Percentiles rank a stretch among this genome's conserved stretches.
These are phyloP conservation scores for Saksenaea vasiformis DNA, from an alignment of 371 early-diverging fungal genomes.

Conservation along the genomic window DNA sequence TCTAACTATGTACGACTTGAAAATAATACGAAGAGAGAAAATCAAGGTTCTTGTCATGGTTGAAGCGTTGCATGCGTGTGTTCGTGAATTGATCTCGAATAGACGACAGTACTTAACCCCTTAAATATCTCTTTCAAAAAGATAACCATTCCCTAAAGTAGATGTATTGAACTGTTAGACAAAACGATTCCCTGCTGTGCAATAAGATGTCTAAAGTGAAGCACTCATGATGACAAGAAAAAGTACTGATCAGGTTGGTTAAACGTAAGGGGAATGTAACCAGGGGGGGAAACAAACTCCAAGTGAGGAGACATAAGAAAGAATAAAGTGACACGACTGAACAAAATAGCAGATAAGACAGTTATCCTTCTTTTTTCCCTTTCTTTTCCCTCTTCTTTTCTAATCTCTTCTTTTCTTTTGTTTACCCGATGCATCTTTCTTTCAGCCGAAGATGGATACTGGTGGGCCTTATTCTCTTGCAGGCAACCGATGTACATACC, in stretches of 20 bases:
- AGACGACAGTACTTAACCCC: not conserved
- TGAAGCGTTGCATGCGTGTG: not conserved
- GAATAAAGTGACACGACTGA: not conserved
- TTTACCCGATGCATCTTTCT: constrained; percentile 4
- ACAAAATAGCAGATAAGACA: not conserved
- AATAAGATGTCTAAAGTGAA: not conserved
- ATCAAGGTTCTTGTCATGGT: not conserved
- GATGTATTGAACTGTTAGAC: not conserved
- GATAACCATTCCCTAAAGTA: not conserved
- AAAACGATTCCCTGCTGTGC: not conserved
- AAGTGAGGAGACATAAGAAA: not conserved
- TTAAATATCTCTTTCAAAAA: too few relatives aligned
- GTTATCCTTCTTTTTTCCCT: not conserved
- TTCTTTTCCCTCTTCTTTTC: not conserved
- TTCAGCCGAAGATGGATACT: not conserved
- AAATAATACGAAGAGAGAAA: not conserved
- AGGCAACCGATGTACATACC: not conserved
- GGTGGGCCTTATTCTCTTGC: not conserved
- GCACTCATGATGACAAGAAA: not conserved
- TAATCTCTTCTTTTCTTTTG: not conserved
- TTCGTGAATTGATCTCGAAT: not conserved
- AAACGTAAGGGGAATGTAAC: not conserved
- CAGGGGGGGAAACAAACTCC: not conserved
- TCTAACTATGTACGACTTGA: not conserved
- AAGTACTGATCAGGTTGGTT: not conserved